phyloP scores from a whole-genome alignment of 352 stramenopile species.

The Phytophthora fragariae region DNA sequence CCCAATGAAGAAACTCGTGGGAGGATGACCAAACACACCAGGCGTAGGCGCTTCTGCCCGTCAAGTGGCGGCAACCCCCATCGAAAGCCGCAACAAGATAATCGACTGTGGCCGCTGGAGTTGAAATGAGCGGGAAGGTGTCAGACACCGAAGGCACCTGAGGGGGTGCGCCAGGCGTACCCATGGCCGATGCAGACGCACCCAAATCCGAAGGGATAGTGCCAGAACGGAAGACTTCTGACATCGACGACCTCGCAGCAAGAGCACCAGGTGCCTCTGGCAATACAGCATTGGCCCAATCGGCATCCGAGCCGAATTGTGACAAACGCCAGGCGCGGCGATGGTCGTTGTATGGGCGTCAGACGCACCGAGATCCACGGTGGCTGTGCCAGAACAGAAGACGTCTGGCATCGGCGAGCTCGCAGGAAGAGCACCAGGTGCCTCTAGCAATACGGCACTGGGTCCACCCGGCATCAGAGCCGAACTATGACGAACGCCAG shows the following conservation, averaged over 20 bases:
- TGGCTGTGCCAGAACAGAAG: not conserved
- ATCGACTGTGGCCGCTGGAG: not conserved
- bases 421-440: not conserved
- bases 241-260: not conserved
- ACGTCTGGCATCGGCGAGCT: not conserved
- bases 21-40: constrained; percentile 27
- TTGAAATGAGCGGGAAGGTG: not conserved
- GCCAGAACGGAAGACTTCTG: not conserved
- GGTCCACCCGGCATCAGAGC: not conserved
- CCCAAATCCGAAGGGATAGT: not conserved
- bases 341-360: not conserved
- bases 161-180: not conserved
- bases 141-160: not conserved
- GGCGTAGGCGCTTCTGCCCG: constrained; percentile 7
- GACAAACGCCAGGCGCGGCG: not conserved
- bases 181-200: not conserved
- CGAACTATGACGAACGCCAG: not conserved
- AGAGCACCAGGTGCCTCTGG: not conserved
- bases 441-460: not conserved
- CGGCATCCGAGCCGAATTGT: not conserved
- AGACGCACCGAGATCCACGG: not conserved
- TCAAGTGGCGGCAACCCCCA: not conserved
- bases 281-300: not conserved
- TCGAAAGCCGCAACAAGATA: constrained; percentile 18
- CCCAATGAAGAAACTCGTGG: constrained; percentile 13